These are phyloP conservation scores for Datisca glomerata DNA, from an alignment of 306 rosid species.

Conservation along the genomic window DNA sequence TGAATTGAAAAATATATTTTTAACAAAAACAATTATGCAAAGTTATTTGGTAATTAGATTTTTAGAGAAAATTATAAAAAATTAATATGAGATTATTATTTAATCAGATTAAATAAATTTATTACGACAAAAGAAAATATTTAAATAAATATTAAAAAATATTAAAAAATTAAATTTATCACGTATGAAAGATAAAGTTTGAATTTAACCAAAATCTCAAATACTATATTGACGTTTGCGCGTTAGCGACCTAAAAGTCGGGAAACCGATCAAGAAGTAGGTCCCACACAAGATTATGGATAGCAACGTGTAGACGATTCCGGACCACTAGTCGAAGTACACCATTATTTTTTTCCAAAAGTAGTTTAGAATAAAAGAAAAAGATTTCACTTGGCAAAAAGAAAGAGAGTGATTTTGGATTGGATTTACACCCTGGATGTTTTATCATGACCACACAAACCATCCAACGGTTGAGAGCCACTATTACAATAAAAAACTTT, in stretches of 20 bases:
- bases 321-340: constrained; percentile 18
- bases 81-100: no score
- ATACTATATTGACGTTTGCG: constrained; percentile 2
- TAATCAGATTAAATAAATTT: no score
- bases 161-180: neutral
- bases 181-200: neutral
- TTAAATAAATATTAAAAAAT: no score
- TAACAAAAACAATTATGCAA: no score
- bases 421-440: constrained; percentile 3
- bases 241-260: constrained; percentile 9
- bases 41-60: no score
- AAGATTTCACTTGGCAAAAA: neutral
- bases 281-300: constrained; percentile 11
- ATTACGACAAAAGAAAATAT: no score
- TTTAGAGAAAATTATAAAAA: no score
- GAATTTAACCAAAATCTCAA: neutral
- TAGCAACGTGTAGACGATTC: constrained; percentile 6
- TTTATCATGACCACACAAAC: constrained; percentile 4
- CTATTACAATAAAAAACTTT: neutral
- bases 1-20: no score
- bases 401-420: neutral
- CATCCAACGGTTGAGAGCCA: constrained; percentile 6
- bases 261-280: constrained; percentile 3
- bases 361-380: neutral
- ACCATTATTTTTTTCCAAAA: constrained; percentile 1